Evolutionary conservation across 306 rosid genomes (phyloP).

Genomic region (Hippophae rhamnoides): DNA sequence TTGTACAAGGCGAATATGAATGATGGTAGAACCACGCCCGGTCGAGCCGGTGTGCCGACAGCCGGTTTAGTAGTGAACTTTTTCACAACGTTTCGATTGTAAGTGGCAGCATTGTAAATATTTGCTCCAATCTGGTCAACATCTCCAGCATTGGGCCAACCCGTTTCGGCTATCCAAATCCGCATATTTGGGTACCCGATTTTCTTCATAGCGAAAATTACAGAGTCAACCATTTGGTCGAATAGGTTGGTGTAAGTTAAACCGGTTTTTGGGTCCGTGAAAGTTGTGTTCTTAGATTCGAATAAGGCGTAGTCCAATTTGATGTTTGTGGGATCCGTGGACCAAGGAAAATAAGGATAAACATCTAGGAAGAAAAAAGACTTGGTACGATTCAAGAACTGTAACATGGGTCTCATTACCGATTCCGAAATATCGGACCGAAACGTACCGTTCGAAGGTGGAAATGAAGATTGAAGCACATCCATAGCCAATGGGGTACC

Average conservation of each 20-base stretch:
- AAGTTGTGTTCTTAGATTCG: constrained; percentile 33
- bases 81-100: constrained; percentile 55
- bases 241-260: constrained; percentile 54
- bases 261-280: constrained; percentile 49
- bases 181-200: constrained; percentile 54
- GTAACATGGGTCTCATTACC: constrained; percentile 56
- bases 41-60: constrained; percentile 73
- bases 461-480: constrained; percentile 52
- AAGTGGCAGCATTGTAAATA: constrained; percentile 64
- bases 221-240: constrained; percentile 84
- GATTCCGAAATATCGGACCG: constrained; percentile 40
- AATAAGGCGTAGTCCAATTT: constrained; percentile 48
- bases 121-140: constrained; percentile 66
- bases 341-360: constrained; percentile 66
- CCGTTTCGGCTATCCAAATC: constrained; percentile 74
- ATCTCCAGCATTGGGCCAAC: constrained; percentile 88
- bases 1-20: constrained; percentile 63
- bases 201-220: constrained; percentile 64
- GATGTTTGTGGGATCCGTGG: constrained; percentile 37
- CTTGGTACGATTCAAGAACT: constrained; percentile 47
- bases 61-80: constrained; percentile 42
- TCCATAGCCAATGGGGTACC: constrained; percentile 69
- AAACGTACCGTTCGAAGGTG: constrained; percentile 69
- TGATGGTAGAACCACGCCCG: constrained; percentile 45
- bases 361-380: constrained; percentile 76